Base-by-base conservation (phyloP, 106 monocot genomes). In the Acanthochlamys bracteata region DNA sequence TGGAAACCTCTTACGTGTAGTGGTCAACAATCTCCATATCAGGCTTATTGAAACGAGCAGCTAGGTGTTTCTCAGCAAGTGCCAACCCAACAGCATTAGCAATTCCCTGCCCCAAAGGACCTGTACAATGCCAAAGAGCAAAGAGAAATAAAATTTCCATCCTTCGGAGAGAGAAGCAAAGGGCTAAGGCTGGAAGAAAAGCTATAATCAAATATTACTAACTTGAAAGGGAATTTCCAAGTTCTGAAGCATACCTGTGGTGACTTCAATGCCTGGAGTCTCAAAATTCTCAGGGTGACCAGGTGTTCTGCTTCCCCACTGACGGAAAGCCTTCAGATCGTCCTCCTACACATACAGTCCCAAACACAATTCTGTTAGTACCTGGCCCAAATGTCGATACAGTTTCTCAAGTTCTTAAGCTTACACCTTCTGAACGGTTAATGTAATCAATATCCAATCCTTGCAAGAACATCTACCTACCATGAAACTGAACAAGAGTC, bases 261-360 rank as follows among this genome's bases (percentile, higher is more conserved):
- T 94, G 73, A 94, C 93, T 89, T 94, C 93, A 54, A 89, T 24
- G 10, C 93, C 93, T 25, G 86, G 85, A 0, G 93, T 94, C 67
- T 94, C 93, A 42, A 94, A 94, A 53, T 94, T 94, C 83, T 94
- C 93, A 13, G 93, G 93, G 66, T 94, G 93, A 25, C 93, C 93
- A 55, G 93, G 93, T 62, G 93, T 89, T 67, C 46, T 82, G 74
- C 93, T 94, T 77, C 79, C 84, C 93, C 93, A 94, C 63, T 94
- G 93, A 41, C 93, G 73, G 84, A 94, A 94, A 57, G 60, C 17
- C 70, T 80, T 86, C 76, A 94, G 59, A 64, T 94, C 93, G 49
- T 89, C 83, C 65, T 82, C 83, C 93, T 89, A 66, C 16, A 75
- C 33, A 33, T 33, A 33, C 33, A 33, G 33, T 33, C 33, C 33